Conservation (phyloP, 176 grass and related monocot species). For the Musa acuminata region DNA sequence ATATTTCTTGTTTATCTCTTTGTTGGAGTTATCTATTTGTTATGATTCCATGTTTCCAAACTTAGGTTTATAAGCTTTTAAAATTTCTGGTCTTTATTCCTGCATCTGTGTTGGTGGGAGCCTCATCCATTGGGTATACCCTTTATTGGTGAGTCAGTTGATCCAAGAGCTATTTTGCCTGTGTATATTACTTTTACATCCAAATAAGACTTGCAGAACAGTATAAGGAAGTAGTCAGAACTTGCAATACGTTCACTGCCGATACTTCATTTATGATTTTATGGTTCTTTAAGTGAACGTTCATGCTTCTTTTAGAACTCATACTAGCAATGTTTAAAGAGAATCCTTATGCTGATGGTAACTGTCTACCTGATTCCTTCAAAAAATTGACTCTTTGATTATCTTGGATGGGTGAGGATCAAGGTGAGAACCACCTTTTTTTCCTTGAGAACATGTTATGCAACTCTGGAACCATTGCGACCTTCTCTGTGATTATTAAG, state of each 20-base stretch:
- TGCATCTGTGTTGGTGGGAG: too few species aligned
- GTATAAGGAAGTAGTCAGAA: background rate
- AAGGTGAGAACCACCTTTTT: background rate
- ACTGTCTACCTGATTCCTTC: background rate
- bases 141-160: too few species aligned
- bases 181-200: background rate
- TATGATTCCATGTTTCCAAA: too few species aligned
- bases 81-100: too few species aligned
- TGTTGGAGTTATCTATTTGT: background rate
- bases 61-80: too few species aligned
- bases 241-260: background rate
- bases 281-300: background rate
- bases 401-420: background rate
- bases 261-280: background rate
- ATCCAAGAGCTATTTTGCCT: background rate
- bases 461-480: background rate
- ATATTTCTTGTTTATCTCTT: constrained; percentile 22
- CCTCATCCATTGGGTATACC: too few species aligned
- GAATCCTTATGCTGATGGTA: background rate
- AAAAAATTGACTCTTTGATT: background rate
- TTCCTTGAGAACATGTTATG: background rate
- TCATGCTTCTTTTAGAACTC: background rate
- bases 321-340: background rate
- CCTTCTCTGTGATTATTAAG: background rate
- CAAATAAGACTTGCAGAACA: background rate